These are phyloP conservation scores for Fonsecaea erecta DNA, from an alignment of 2,329 filamentous ascomycete genomes.

Conservation along the genomic window DNA sequence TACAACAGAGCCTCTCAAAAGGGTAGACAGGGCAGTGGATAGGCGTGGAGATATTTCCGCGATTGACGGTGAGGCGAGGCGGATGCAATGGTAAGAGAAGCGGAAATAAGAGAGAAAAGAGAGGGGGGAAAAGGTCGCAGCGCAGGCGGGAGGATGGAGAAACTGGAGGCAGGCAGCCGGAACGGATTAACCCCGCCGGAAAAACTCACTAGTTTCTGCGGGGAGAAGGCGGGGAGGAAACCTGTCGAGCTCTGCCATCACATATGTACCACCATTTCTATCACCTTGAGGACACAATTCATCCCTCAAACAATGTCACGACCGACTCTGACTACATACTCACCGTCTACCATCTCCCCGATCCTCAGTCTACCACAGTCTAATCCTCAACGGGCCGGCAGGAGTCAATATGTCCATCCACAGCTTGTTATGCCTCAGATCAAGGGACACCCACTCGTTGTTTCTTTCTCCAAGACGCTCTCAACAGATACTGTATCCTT, in stretches of 20 bases:
- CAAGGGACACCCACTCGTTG: not conserved
- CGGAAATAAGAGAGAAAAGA: constrained; percentile 14
- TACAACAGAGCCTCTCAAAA: not conserved
- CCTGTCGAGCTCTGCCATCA: not conserved
- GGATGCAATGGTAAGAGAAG: not conserved
- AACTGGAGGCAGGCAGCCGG: not conserved
- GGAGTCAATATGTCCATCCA: not conserved
- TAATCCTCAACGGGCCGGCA: not conserved
- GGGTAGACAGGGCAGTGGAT: not conserved
- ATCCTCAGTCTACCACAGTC: not conserved
- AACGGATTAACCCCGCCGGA: not conserved
- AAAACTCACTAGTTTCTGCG: not conserved
- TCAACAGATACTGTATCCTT: not conserved
- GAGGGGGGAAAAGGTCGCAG: not conserved
- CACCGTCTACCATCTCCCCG: not conserved
- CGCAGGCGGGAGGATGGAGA: not conserved
- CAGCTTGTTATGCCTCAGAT: not conserved
- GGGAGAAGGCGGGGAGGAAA: not conserved
- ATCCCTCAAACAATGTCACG: not conserved
- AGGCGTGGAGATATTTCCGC: constrained; percentile 31
- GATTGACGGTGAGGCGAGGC: constrained; percentile 14
- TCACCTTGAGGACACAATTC: not conserved
- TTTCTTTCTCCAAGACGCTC: not conserved
- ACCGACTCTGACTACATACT: not conserved
- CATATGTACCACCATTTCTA: no score